A percentile compares a stretch with the other conserved stretches of the same genome.
These are phyloP conservation scores for Trypanosoma melophagium DNA, from an alignment of 208 protist species.

Conservation along the genomic window DNA sequence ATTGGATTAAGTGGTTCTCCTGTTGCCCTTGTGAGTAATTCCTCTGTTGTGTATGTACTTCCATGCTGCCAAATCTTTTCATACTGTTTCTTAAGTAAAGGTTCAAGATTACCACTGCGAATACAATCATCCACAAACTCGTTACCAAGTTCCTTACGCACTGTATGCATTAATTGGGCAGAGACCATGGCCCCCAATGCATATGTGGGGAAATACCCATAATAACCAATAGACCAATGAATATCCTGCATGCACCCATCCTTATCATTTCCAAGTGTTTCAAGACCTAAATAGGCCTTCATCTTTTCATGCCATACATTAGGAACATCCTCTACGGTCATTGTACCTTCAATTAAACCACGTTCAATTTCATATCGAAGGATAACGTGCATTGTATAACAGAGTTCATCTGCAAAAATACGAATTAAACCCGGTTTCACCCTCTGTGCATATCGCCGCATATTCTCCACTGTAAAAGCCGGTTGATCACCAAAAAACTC, in stretches of 20 bases:
- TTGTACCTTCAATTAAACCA: constrained; percentile 73
- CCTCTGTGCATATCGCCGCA: constrained; percentile 43
- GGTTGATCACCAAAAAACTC: constrained; percentile 55
- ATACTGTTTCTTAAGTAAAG: constrained; percentile 21
- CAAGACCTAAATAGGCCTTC: constrained; percentile 81
- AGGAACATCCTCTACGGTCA: constrained; percentile 80
- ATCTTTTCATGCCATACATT: constrained; percentile 85
- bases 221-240: constrained; percentile 74
- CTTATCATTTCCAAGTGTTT: constrained; percentile 67
- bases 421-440: constrained; percentile 81
- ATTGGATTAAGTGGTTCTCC: constrained; percentile 76
- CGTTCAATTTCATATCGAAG: constrained; percentile 90
- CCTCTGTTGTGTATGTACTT: constrained; percentile 57
- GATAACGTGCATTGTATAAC: constrained; percentile 90
- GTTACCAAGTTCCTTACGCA: constrained; percentile 50
- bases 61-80: constrained; percentile 30
- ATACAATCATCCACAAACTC: constrained; percentile 43
- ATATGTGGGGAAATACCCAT: constrained; percentile 92
- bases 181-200: constrained; percentile 79
- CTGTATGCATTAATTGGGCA: constrained; percentile 73
- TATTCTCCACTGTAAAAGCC: constrained; percentile 53
- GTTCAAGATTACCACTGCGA: constrained; percentile 46
- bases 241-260: constrained; percentile 88
- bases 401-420: constrained; percentile 86
- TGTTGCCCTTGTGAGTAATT: constrained; percentile 65